Evolutionary conservation across 345 rosid species (phyloP).

Genomic region (Acer negundo): DNA sequence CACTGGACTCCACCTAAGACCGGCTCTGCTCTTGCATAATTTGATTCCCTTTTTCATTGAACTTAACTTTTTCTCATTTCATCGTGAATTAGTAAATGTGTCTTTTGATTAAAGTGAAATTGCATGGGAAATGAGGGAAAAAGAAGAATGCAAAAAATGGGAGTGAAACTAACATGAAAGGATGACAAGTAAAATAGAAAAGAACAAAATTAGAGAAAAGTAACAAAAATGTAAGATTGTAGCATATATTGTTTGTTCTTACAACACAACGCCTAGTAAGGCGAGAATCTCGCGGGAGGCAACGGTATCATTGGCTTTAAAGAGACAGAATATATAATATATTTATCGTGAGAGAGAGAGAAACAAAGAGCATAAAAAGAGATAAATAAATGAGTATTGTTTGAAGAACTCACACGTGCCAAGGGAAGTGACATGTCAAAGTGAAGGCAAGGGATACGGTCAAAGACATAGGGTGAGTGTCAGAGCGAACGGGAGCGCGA

Average conservation of each 20-base stretch:
- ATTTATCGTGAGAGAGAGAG: neutral
- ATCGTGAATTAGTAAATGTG: fast-evolving
- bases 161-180: neutral
- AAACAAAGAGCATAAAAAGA: conserved; percentile 34
- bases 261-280: conserved; percentile 37
- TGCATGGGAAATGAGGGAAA: too few relatives aligned
- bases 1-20: too few relatives aligned
- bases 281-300: conserved; percentile 64
- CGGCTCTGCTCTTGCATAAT: too few relatives aligned
- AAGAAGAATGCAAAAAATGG: too few relatives aligned
- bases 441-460: conserved; percentile 27
- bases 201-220: conserved; percentile 1
- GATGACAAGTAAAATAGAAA: neutral
- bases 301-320: conserved; percentile 14
- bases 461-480: conserved; percentile 39
- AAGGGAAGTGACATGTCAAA: conserved; percentile 28
- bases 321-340: neutral
- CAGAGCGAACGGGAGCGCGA: conserved; percentile 22
- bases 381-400: neutral
- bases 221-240: conserved; percentile 29
- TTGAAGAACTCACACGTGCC: conserved; percentile 40
- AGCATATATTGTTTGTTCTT: conserved; percentile 4
- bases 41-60: too few relatives aligned
- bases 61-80: too few relatives aligned
- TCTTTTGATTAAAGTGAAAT: too few relatives aligned